A percentile compares a stretch with the other conserved stretches of the same genome.
Conservation (phyloP, 345 rosid species). For the Syzygium jambos region DNA sequence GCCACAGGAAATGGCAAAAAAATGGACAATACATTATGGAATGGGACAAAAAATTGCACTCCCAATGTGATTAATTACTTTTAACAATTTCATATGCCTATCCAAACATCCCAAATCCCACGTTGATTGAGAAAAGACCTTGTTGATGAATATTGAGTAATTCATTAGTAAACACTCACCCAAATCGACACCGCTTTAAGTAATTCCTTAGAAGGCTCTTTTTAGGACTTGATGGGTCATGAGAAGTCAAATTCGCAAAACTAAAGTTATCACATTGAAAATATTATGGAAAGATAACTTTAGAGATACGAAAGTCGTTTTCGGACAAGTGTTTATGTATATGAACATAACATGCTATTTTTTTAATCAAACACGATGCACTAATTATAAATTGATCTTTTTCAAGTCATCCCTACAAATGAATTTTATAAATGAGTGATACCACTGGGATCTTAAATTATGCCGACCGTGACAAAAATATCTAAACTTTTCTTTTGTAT, state of each 20-base stretch:
- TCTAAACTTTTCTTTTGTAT: background rate
- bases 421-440: background rate
- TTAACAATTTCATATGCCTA: background rate
- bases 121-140: background rate
- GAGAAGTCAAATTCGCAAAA: background rate
- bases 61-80: background rate
- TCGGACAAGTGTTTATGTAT: background rate
- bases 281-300: background rate
- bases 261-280: background rate
- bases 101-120: background rate
- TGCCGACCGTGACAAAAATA: background rate
- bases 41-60: background rate
- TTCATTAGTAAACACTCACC: background rate
- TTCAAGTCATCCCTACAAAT: background rate
- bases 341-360: background rate
- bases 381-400: background rate
- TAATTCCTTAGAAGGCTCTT: background rate
- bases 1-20: background rate
- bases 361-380: background rate
- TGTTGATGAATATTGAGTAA: background rate
- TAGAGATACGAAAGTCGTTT: background rate
- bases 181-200: background rate
- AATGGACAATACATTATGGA: background rate
- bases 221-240: background rate
- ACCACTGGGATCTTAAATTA: background rate